Evolutionary conservation across 805 yeast genomes (phyloP).

Genomic region (Yamadazyma paraphyllophila): DNA sequence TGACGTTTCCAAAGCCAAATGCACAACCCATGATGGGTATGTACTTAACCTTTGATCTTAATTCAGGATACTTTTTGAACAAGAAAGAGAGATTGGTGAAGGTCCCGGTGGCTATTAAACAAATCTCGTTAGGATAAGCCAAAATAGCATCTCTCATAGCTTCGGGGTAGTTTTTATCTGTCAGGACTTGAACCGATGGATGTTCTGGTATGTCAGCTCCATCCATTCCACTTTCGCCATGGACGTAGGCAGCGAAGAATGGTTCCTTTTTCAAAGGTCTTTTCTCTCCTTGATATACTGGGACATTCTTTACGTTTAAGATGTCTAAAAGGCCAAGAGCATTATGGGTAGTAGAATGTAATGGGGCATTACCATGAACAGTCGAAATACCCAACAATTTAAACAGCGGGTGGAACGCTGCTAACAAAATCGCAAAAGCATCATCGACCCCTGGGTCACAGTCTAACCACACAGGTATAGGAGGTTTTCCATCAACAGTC

Average conservation of each 20-base stretch:
- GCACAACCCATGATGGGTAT: constrained; percentile 81
- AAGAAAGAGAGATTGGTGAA: constrained; percentile 68
- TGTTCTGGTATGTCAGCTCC: constrained; percentile 63
- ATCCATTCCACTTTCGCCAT: constrained; percentile 74
- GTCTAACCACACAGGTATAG: constrained; percentile 75
- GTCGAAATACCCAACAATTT: constrained; percentile 69
- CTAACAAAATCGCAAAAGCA: constrained; percentile 67
- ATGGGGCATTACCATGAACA: constrained; percentile 68
- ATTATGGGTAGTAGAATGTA: constrained; percentile 64
- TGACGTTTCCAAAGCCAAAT: constrained; percentile 48
- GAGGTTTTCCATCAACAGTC: constrained; percentile 4
- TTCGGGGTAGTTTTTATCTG: constrained; percentile 29
- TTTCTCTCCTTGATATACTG: constrained; percentile 66
- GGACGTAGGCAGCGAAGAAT: constrained; percentile 58
- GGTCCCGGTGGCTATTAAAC: constrained; percentile 74
- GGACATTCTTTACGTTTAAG: constrained; percentile 47
- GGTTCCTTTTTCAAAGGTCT: constrained; percentile 54
- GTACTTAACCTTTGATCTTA: constrained; percentile 46
- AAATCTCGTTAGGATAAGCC: constrained; percentile 45
- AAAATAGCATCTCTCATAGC: constrained; percentile 45
- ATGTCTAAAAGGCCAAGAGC: constrained; percentile 67
- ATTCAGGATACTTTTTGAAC: constrained; percentile 53
- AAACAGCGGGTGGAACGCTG: constrained; percentile 58
- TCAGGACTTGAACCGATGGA: constrained; percentile 29
- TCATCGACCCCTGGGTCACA: constrained; percentile 95